A percentile compares a stretch with the other conserved stretches of the same genome.
phyloP scores from a whole-genome alignment of 108 stramenopile genomes.

The Cyclotella baltica region DNA sequence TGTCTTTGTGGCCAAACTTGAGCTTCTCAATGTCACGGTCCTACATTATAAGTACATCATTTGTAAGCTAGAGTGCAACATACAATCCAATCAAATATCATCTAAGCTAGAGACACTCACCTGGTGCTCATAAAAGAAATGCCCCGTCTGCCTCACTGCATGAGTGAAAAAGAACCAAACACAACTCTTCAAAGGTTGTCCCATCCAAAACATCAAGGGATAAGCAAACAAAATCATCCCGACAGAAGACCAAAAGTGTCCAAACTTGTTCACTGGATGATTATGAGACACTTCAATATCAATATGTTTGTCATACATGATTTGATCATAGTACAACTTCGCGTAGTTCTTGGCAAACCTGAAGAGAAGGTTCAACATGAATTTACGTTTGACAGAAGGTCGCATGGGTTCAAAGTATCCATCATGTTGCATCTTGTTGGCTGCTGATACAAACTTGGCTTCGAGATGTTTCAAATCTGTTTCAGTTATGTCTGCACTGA shows the following conservation, averaged over 20 bases:
- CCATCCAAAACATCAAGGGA: constrained; percentile 53
- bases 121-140: constrained; percentile 70
- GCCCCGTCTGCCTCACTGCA: constrained; percentile 56
- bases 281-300: constrained; percentile 67
- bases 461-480: constrained; percentile 43
- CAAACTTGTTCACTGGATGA: constrained; percentile 67
- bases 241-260: constrained; percentile 61
- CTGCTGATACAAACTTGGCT: constrained; percentile 59
- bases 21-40: constrained; percentile 67
- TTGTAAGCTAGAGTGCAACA: no score
- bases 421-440: constrained; percentile 48
- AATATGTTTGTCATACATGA: constrained; percentile 66
- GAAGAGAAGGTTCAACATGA: constrained; percentile 19
- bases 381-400: constrained; percentile 23
- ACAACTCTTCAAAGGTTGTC: constrained; percentile 54
- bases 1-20: constrained; percentile 69
- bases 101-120: background rate
- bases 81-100: no score
- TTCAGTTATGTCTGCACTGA: constrained; percentile 48
- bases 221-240: constrained; percentile 62
- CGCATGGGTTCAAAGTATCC: constrained; percentile 58
- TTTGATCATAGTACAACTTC: constrained; percentile 50
- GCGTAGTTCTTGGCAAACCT: constrained; percentile 48
- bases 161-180: constrained; percentile 60
- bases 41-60: constrained; percentile 1